Percentiles rank a stretch among this genome's conserved stretches.
Evolutionary conservation across 2,329 filamentous ascomycete species (phyloP).

Genomic region (Xylaria sp.): DNA sequence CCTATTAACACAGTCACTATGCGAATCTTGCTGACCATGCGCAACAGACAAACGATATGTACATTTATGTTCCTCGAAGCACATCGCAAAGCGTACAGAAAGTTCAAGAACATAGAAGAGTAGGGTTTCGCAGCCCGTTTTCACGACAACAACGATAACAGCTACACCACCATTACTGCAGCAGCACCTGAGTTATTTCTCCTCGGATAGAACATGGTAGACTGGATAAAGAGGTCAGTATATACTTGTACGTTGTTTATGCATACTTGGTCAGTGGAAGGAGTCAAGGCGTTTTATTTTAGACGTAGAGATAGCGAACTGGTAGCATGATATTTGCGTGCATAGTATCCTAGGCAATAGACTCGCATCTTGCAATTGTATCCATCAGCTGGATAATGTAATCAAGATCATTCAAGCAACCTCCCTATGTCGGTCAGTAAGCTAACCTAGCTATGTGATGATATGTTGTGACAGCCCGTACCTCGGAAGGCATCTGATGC

Average conservation of each 20-base stretch:
- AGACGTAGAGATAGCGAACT: background rate
- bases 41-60: slow-evolving; percentile 74
- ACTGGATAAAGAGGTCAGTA: slow-evolving; percentile 21
- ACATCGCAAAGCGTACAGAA: slow-evolving; percentile 79
- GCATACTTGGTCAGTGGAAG: slow-evolving; percentile 6
- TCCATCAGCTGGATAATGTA: slow-evolving; percentile 4
- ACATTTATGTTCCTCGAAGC: slow-evolving; percentile 88
- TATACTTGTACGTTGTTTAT: slow-evolving; percentile 8
- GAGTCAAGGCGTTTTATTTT: slow-evolving; percentile 22
- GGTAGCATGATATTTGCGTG: slow-evolving; percentile 6
- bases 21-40: background rate
- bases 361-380: background rate
- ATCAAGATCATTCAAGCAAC: background rate
- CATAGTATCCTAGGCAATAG: background rate
- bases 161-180: background rate
- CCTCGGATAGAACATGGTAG: slow-evolving; percentile 19
- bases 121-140: slow-evolving; percentile 1
- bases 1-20: background rate
- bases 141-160: background rate
- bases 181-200: background rate
- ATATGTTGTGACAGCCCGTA: too few species aligned
- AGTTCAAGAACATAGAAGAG: slow-evolving; percentile 52
- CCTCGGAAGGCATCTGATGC: background rate
- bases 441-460: too few species aligned
- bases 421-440: background rate